Base-by-base conservation (phyloP, 192 early-diverging fungal species). In the Rhizophagus sp. region DNA sequence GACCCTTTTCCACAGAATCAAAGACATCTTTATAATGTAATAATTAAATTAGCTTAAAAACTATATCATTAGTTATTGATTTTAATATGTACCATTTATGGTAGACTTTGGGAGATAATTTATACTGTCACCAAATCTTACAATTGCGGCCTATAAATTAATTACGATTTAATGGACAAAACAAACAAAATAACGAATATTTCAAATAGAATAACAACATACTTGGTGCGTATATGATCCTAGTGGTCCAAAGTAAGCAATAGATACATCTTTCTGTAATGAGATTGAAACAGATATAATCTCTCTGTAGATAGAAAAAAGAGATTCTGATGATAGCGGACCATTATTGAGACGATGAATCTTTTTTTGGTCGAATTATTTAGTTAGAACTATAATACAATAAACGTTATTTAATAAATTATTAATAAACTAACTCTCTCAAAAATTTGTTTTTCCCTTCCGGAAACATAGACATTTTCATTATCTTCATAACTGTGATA, bases 221-320 rank as follows among this genome's bases (percentile, higher is more conserved):
- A 93, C 95, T 80, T 99, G 94, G 83, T 98, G 93, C 12, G 96
- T 92, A 85, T 94, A 97, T 10, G 96, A 94, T 47, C 97, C 97
- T 6, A 89, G 84, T 0, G 97, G 96, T 4, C 97, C 97, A 19
- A 99, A 90, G 79, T 94, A 99, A 22, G 94, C 95, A 17, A 99
- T 91, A 8, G 93, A 89, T 25, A 93, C 90, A 34, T 94, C 88
- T 44, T 91, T 89, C 82, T 96, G 94, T 27, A 95, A 87, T 22
- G 94, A 70, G 13, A 5, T 3, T 57, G 50, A 57, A 57, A 17
- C 50, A 57, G 50, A 57, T 6, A 57, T 57, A 19, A 57, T 57
- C 44, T 47, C 44, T 12, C 11, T 47, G 11, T 47, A 47, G 44
- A 47, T 47, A 12, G 44, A 2, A 47, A 10, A 11, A 12, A 47